Base-by-base conservation (phyloP, 176 grass and related monocot genomes). In the Panicum miliaceum region DNA sequence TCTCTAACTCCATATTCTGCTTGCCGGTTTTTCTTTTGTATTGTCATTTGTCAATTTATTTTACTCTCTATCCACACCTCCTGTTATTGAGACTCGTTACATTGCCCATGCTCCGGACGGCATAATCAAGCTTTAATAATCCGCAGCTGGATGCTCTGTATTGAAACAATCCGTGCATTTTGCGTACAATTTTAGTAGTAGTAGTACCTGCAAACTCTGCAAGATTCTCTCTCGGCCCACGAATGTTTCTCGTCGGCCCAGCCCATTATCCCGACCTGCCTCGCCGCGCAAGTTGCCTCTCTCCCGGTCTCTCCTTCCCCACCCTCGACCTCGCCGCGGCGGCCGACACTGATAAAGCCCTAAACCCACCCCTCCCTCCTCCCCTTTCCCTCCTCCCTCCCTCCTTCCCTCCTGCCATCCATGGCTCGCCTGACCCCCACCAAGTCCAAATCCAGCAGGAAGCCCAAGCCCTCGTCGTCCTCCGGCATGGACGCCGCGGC, bases 351-450 rank as follows among this genome's bases (percentile, higher is more conserved):
- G 43, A 34, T 29, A 87, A 94, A 87, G 78, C 88, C 83, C 88
- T 95, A 95, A 82, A 92, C 94, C 88, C 87, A 90, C 41, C 81
- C 85, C 4, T 81, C 90, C 4, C 84, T 64, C 47, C 19, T 12
- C 47, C 60, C 53, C 50, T 61, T 37, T 89, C 70, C 12, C 52
- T 91, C 57, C 79, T 65, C 23, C 18, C 73, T 4, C 88, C 74
- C 58, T 65, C 23, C 18, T 69, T 4, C 88, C 70, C 58, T 84
- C 62, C 46, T 23, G 54, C 20, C 54, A n/a, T 23, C 93, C 88
- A 57, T 93, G 89, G 75, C 96, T 86, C 73, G 88, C 71, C 77
- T 82, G 45, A 16, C 52, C n/a, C 69, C 77, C 2, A 19, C 27
- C 59, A 87, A 87, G 23, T 35, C 82, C 12, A 81, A 64, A 5